Conservation (phyloP, 164 flowering plant species). For the Magnolia officinalis region DNA sequence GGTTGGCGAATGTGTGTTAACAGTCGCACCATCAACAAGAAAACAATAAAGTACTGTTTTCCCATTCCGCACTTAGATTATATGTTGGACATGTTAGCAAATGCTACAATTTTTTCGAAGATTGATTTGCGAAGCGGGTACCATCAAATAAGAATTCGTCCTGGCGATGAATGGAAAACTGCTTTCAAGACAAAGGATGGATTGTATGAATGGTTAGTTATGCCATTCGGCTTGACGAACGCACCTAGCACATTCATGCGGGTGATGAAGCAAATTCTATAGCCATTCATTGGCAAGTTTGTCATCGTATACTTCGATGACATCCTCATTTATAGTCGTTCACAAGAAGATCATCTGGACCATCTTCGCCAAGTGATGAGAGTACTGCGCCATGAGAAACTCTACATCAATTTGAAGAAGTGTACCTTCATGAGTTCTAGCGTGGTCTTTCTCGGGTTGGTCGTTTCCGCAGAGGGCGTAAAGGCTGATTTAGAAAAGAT, state of each 20-base stretch:
- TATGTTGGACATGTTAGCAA: not conserved
- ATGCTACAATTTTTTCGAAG: not conserved
- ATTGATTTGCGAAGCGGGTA: not conserved
- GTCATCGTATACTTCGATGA: not conserved
- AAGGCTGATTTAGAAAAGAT: not conserved
- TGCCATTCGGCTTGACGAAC: not conserved
- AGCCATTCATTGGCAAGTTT: not conserved
- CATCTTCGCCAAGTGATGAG: no score
- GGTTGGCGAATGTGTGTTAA: conserved; percentile 8
- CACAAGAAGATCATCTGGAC: not conserved
- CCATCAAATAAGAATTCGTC: not conserved
- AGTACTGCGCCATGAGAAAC: not conserved
- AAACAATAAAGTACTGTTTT: conserved; percentile 3
- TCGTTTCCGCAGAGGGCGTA: not conserved
- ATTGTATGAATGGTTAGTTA: conserved; percentile 1
- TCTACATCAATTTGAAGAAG: not conserved
- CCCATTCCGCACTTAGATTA: not conserved
- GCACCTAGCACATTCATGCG: not conserved
- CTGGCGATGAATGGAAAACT: conserved; percentile 10
- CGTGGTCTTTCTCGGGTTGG: not conserved
- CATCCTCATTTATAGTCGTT: not conserved
- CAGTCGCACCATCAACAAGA: conserved; percentile 1
- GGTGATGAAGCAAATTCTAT: not conserved
- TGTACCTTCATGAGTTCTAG: not conserved
- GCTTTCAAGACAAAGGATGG: not conserved